These are phyloP conservation scores for Yamadazyma spencermartinsiae DNA, from an alignment of 1,139 yeast genomes.

Conservation along the genomic window DNA sequence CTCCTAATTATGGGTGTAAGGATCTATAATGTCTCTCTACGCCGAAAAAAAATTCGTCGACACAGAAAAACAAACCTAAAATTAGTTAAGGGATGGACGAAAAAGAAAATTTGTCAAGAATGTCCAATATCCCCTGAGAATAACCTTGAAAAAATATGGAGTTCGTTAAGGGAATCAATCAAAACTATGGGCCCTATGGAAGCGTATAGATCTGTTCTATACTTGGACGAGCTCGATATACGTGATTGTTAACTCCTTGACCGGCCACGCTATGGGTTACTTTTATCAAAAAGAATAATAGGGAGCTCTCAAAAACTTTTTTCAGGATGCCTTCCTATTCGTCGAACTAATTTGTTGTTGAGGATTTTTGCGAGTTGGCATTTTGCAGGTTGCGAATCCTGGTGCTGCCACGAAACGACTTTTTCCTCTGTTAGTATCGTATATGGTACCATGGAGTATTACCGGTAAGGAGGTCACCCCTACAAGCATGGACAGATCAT, in stretches of 20 bases:
- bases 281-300: background rate
- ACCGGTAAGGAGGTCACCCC: too few relatives aligned
- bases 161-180: too few relatives aligned
- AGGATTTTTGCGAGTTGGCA: too few relatives aligned
- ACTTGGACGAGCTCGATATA: background rate
- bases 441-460: too few relatives aligned
- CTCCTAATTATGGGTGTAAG: conserved; percentile 1
- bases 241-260: background rate
- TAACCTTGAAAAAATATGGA: too few relatives aligned
- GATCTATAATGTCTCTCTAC: conserved; percentile 3
- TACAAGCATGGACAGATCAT: too few relatives aligned
- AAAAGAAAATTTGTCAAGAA: background rate
- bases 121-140: too few relatives aligned
- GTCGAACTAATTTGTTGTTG: too few relatives aligned
- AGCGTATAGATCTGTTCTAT: background rate
- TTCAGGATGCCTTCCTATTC: background rate
- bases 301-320: background rate
- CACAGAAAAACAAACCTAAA: conserved; percentile 1
- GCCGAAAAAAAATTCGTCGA: conserved; percentile 4
- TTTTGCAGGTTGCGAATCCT: too few relatives aligned
- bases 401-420: too few relatives aligned
- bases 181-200: too few relatives aligned
- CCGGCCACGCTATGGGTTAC: background rate
- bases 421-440: too few relatives aligned
- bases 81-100: conserved; percentile 4